Percentiles rank a stretch among this genome's conserved stretches.
Evolutionary conservation across 1,139 yeast genomes (phyloP).

Genomic region (Lodderomyces jiufengensis): DNA sequence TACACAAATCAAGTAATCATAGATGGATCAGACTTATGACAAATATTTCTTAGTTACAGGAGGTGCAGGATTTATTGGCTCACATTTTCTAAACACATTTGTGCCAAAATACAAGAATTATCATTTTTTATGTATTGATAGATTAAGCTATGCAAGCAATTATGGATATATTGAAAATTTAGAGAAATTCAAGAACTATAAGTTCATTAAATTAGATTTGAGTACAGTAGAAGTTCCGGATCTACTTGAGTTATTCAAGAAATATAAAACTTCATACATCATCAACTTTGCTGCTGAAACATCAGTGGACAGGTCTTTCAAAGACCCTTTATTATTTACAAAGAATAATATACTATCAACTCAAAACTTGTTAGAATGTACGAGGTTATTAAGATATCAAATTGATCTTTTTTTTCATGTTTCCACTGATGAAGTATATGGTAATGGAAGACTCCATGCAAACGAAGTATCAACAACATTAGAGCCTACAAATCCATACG

Average conservation of each 20-base stretch:
- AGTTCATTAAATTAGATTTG: constrained; percentile 36
- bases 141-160: constrained; percentile 35
- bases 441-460: constrained; percentile 29
- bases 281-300: constrained; percentile 60
- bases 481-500: constrained; percentile 56
- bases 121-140: constrained; percentile 47
- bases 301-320: constrained; percentile 53
- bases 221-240: constrained; percentile 21
- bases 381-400: constrained; percentile 19
- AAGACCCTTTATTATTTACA: constrained; percentile 44
- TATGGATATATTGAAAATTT: constrained; percentile 13
- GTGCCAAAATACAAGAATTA: constrained; percentile 36
- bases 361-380: constrained; percentile 47
- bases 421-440: constrained; percentile 64
- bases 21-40: too few species aligned
- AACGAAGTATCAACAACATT: constrained; percentile 30
- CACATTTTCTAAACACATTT: constrained; percentile 43
- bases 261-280: constrained; percentile 30
- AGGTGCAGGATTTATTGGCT: constrained; percentile 60
- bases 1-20: too few species aligned
- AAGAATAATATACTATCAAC: constrained; percentile 48
- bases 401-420: constrained; percentile 38
- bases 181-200: constrained; percentile 18
- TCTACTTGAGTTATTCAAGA: constrained; percentile 3
- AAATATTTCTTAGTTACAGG: constrained; percentile 47